Evolutionary conservation across 768 basidiomycete species (phyloP), one percentile per base, ranked within the genome.

Genomic region (Amanita fuliginea): DNA sequence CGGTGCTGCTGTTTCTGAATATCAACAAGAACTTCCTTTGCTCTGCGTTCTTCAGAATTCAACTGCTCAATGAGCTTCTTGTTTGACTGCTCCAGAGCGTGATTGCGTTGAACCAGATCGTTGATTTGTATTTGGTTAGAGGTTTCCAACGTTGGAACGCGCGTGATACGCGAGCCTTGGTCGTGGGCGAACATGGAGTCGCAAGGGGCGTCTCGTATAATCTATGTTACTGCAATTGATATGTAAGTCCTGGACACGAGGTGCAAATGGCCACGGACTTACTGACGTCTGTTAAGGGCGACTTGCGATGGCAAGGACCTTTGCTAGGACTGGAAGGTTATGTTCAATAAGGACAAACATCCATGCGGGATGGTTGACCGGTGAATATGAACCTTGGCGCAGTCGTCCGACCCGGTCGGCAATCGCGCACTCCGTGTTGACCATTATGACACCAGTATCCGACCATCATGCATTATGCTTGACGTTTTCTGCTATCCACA

Each of bases 91-190:
- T 85, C 82, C 46, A 85, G 72, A 0, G 74, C 75, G 21, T 78
- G 78, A 57, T 77, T 83, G 53, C 78, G 72, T 54, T 82, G 76
- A 2, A 86, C 81, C 46, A 89, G 76, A 37, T 88, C 83, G 43
- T 81, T 74, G 44, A 89, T 85, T 60, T 87, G 84, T 2, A 71
- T 64, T 52, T 79, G 79, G 60, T 82, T 76, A 3, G 80, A 73
- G 21, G 77, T 69, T 53, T 77, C 76, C 57, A 84, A 69, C 19
- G 78, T 71, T 26, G 69, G 72, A 18, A 60, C 44, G 56, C 60
- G 41, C 54, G 57, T 42, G 54, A 62, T 41, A 37, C 60, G 46
- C 41, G 59, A 58, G 14, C 59, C 60, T 3, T 47, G 52, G 19
- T 53, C 57, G 21, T 57, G 53, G 14, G 51, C 55, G 44, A 53